phyloP scores from a whole-genome alignment of 2,329 filamentous ascomycete species.

The Drechslera avenae region DNA sequence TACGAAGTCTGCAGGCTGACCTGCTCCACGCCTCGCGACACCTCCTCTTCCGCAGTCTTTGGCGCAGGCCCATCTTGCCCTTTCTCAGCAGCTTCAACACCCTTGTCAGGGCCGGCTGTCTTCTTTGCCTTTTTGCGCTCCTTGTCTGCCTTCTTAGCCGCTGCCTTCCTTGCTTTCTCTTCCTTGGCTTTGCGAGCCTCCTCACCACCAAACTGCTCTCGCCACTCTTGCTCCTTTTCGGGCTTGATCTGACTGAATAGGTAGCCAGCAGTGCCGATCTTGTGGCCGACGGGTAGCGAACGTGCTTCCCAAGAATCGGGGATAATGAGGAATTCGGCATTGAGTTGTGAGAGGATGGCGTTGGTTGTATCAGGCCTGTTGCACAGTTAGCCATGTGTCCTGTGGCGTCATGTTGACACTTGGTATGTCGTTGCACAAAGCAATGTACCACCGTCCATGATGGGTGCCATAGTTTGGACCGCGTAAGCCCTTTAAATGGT shows the following conservation, averaged over 20 bases:
- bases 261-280: constrained; percentile 78
- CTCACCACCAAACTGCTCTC: constrained; percentile 71
- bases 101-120: constrained; percentile 69
- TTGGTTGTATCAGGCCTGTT: constrained; percentile 53
- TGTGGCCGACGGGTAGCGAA: constrained; percentile 67
- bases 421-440: constrained; percentile 2
- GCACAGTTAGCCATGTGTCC: constrained; percentile 10
- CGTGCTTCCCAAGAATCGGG: constrained; percentile 54
- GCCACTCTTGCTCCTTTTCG: constrained; percentile 83
- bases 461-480: background rate
- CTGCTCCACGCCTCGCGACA: constrained; percentile 53
- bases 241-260: constrained; percentile 83
- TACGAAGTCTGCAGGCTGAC: constrained; percentile 52
- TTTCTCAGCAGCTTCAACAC: constrained; percentile 79
- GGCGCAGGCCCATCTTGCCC: constrained; percentile 57
- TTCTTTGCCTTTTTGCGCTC: constrained; percentile 65
- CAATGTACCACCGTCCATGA: background rate
- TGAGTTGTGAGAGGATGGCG: constrained; percentile 78
- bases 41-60: constrained; percentile 51
- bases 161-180: constrained; percentile 66
- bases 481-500: background rate
- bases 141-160: constrained; percentile 67
- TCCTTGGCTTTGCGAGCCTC: constrained; percentile 71
- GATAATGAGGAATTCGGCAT: constrained; percentile 61
- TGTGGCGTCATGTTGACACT: background rate